phyloP scores from a whole-genome alignment of 2,329 filamentous ascomycete species.

The Penicillium sp. region DNA sequence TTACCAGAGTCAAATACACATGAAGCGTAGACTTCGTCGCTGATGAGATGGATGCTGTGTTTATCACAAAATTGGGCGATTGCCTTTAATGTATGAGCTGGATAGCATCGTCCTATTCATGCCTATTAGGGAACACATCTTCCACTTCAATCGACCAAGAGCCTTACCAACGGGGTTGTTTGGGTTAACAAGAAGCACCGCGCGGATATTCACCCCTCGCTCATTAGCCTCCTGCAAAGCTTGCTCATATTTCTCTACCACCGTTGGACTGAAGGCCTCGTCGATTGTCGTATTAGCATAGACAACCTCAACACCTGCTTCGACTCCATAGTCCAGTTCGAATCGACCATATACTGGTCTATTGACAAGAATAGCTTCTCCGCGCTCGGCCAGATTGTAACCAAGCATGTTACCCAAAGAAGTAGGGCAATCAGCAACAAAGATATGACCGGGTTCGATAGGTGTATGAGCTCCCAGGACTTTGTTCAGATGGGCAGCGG shows the following conservation, averaged over 20 bases:
- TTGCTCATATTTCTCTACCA: constrained; percentile 39
- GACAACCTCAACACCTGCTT: constrained; percentile 42
- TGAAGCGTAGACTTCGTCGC: constrained; percentile 59
- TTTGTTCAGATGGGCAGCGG: constrained; percentile 45
- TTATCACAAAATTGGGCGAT: constrained; percentile 53
- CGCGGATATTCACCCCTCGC: constrained; percentile 38
- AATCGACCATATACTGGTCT: constrained; percentile 53
- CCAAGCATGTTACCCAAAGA: constrained; percentile 46
- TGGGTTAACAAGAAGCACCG: constrained; percentile 46
- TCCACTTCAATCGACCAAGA: not conserved
- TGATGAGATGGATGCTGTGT: constrained; percentile 54
- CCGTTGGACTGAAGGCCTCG: constrained; percentile 40
- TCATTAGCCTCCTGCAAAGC: constrained; percentile 34
- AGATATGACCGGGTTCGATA: constrained; percentile 39
- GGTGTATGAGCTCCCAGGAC: constrained; percentile 39
- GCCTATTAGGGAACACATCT: not conserved
- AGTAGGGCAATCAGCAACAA: constrained; percentile 45
- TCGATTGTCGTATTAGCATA: constrained; percentile 38
- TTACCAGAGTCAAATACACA: constrained; percentile 49
- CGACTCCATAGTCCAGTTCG: constrained; percentile 49
- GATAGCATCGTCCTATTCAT: constrained; percentile 44
- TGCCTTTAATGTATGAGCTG: constrained; percentile 41
- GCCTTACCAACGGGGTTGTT: constrained; percentile 46
- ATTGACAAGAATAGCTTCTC: constrained; percentile 49
- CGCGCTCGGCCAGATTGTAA: constrained; percentile 43